Percentiles rank a stretch among this genome's conserved stretches.
Evolutionary conservation across 2,329 filamentous ascomycete genomes (phyloP).

Genomic region (Cladosporium sp.): DNA sequence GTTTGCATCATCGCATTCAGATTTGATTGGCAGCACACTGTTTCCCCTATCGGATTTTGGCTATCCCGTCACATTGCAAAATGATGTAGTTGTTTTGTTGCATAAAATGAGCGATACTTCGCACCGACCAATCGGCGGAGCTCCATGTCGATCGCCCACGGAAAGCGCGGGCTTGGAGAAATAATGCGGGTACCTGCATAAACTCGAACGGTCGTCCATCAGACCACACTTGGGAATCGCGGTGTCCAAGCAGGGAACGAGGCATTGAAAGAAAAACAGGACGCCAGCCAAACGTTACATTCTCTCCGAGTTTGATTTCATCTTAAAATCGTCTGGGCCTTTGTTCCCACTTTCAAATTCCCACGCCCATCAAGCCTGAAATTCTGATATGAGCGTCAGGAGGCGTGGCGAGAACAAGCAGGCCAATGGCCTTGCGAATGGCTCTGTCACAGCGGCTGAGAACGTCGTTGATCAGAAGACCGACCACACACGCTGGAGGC

Average conservation of each 20-base stretch:
- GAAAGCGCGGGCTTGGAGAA: background rate
- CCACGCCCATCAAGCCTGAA: too few relatives aligned
- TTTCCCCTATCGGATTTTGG: too few relatives aligned
- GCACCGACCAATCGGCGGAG: too few relatives aligned
- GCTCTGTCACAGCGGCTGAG: background rate
- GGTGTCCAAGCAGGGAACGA: background rate
- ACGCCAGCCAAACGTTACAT: background rate
- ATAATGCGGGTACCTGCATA: background rate
- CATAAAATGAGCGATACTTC: too few relatives aligned
- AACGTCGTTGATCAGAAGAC: conserved; percentile 43
- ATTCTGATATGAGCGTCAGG: conserved; percentile 16
- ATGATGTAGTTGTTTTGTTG: too few relatives aligned
- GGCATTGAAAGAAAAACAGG: background rate
- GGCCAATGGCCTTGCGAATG: conserved; percentile 20
- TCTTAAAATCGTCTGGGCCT: background rate
- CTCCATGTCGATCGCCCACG: too few relatives aligned
- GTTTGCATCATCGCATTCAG: too few relatives aligned
- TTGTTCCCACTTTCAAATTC: background rate
- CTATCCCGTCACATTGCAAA: too few relatives aligned
- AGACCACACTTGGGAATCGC: background rate
- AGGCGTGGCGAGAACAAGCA: conserved; percentile 17
- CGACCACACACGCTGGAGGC: conserved; percentile 77
- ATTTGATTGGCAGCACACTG: too few relatives aligned
- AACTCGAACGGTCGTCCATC: background rate
- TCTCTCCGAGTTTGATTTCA: background rate